Base-by-base conservation (phyloP, 176 grass and related monocot genomes). In the Oryza punctata region DNA sequence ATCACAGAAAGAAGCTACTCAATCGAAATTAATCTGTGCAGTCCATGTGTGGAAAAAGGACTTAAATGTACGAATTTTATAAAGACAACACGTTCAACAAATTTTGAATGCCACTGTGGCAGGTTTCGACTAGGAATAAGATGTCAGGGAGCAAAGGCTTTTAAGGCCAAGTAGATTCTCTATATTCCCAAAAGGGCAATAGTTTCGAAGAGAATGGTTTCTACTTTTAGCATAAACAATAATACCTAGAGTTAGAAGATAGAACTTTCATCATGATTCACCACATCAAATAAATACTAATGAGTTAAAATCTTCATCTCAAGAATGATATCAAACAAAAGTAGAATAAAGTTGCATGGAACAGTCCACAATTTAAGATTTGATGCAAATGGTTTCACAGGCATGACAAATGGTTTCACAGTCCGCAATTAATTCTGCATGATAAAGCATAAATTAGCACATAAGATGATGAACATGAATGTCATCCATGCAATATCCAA, bases 1-100 rank as follows among this genome's bases (percentile, higher is more conserved):
- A 26, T 21, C 69, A 27, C 47, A 87, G 45, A 41, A 74, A 87
- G 10, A 26, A 81, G 43, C 32, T 24, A 75, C 2, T 32, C 19
- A 25, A 69, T 38, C 10, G 12, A 69, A 69, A 37, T 10, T 6
- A 52, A 35, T 27, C 38, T 26, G 16, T 35, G 16, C 7, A 75
- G 64, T 49, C 18, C 25, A 29, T n/a, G 41, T 44, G 33, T 44
- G 11, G 4, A 84, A 4, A 66, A 3, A 59, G 30, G 18, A 54
- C 10, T 49, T 16, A 1, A 68, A 59, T 75, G 45, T 23, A 59
- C 26, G 10, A 5, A 75, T 26, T 10, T 35, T 43, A 38, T 21
- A 74, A 79, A 74, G 7, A 67, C 14, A 79, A 15, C 12, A 57
- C 26, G 30, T 67, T 2, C 16, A 87, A 47, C 47, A 28, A 23